Conservation (phyloP, 2,329 filamentous ascomycete genomes). For the Aspergillus quadrilineatus region DNA sequence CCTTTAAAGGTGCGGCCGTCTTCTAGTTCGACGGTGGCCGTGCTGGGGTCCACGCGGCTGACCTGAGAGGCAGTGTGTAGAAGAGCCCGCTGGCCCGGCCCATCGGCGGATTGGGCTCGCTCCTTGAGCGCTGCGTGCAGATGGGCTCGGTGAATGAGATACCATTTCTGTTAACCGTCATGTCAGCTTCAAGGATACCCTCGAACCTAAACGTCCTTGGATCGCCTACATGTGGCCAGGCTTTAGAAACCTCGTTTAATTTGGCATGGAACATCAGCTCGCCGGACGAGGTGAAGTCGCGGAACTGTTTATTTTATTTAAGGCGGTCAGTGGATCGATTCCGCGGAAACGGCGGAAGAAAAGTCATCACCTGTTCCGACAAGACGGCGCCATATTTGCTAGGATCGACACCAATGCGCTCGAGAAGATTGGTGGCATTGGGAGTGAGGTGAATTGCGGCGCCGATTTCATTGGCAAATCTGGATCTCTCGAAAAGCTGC, state of each 20-base stretch:
- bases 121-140: constrained; percentile 55
- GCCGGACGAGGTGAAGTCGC: no score
- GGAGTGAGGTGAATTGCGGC: constrained; percentile 64
- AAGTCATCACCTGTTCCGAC: constrained; percentile 25
- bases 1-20: constrained; percentile 46
- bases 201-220: no score
- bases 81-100: constrained; percentile 36
- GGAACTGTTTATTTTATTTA: no score
- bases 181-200: background rate
- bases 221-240: constrained; percentile 36
- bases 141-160: constrained; percentile 54
- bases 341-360: no score
- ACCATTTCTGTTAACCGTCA: constrained; percentile 42
- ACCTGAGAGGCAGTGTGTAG: constrained; percentile 48
- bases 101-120: constrained; percentile 44
- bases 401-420: constrained; percentile 45
- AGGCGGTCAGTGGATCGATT: no score
- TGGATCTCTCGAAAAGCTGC: constrained; percentile 57
- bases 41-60: constrained; percentile 43
- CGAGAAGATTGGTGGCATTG: constrained; percentile 57
- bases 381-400: constrained; percentile 43
- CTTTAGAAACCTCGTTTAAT: no score
- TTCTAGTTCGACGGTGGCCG: constrained; percentile 46
- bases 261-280: no score
- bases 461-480: constrained; percentile 56